These are phyloP conservation scores for Phytopythium chamaehyphon DNA, from an alignment of 352 stramenopile genomes.

Conservation along the genomic window DNA sequence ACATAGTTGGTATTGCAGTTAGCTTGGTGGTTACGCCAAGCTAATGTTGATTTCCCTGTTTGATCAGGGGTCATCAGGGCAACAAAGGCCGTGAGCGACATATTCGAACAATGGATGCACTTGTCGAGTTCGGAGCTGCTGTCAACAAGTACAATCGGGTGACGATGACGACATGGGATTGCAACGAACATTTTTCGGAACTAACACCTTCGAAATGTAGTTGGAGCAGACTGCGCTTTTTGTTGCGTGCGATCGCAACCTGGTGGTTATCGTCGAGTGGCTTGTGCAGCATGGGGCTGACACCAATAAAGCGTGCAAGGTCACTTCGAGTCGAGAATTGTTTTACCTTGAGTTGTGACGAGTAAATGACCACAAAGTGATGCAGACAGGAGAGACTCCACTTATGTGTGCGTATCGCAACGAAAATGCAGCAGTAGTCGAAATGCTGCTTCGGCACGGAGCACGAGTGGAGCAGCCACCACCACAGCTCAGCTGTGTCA, in stretches of 20 bases:
- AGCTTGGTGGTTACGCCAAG: neutral
- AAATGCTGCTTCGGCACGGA: constrained; percentile 42
- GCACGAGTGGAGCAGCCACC: constrained; percentile 28
- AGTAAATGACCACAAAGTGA: too few relatives aligned
- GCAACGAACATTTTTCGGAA: neutral
- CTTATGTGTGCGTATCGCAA: constrained; percentile 58
- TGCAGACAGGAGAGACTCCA: constrained; percentile 30
- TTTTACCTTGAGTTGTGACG: too few relatives aligned
- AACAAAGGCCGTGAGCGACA: constrained; percentile 47
- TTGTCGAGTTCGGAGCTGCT: constrained; percentile 49
- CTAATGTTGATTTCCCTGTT: neutral
- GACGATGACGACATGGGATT: neutral
- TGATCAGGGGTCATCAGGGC: constrained; percentile 25
- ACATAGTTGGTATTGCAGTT: neutral
- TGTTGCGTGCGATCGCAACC: constrained; percentile 46
- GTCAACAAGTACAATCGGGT: constrained; percentile 53
- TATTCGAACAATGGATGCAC: constrained; percentile 47
- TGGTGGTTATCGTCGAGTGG: constrained; percentile 34
- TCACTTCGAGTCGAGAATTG: too few relatives aligned
- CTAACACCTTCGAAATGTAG: constrained; percentile 12
- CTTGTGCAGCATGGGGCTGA: constrained; percentile 50
- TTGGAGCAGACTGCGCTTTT: constrained; percentile 58
- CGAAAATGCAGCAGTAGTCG: constrained; percentile 36
- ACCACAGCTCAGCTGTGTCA: constrained; percentile 26
- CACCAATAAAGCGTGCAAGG: constrained; percentile 49